These are phyloP conservation scores for Blastobotrys ciferrii DNA, from an alignment of 1,139 yeast genomes.

Conservation along the genomic window DNA sequence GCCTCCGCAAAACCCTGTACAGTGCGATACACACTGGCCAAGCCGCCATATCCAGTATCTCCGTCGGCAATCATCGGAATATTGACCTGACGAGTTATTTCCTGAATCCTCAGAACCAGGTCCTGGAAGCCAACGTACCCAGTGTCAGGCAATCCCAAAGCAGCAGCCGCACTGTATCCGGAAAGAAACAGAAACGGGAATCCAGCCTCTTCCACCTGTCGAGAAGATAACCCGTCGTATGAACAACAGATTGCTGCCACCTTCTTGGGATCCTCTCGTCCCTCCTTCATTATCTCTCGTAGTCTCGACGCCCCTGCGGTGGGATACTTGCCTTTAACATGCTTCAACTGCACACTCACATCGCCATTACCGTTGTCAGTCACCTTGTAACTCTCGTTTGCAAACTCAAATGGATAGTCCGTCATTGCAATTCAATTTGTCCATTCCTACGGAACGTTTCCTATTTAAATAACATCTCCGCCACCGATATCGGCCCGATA, in stretches of 20 bases:
- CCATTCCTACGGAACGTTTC: not conserved
- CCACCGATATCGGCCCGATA: constrained; percentile 1
- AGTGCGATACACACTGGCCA: constrained; percentile 20
- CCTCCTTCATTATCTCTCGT: constrained; percentile 17
- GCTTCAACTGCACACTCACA: constrained; percentile 10
- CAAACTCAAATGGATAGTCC: constrained; percentile 14
- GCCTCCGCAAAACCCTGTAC: constrained; percentile 22
- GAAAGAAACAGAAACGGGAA: constrained; percentile 19
- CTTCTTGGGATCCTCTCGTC: constrained; percentile 14
- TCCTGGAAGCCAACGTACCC: constrained; percentile 21
- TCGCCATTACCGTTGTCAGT: constrained; percentile 5
- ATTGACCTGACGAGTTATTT: constrained; percentile 15
- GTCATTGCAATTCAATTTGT: not conserved
- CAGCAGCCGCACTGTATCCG: constrained; percentile 18
- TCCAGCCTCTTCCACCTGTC: constrained; percentile 20
- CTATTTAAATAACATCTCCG: not conserved
- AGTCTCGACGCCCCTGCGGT: constrained; percentile 16
- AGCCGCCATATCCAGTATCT: constrained; percentile 21
- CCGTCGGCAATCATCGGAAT: constrained; percentile 21
- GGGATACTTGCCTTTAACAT: constrained; percentile 13
- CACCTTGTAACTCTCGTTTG: constrained; percentile 6
- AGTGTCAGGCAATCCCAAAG: constrained; percentile 20
- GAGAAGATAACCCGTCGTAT: constrained; percentile 19
- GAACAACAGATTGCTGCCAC: constrained; percentile 20
- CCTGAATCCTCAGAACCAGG: constrained; percentile 15